These are phyloP conservation scores for Candida pseudoviswanathii DNA, from an alignment of 1,139 yeast genomes.

Conservation along the genomic window DNA sequence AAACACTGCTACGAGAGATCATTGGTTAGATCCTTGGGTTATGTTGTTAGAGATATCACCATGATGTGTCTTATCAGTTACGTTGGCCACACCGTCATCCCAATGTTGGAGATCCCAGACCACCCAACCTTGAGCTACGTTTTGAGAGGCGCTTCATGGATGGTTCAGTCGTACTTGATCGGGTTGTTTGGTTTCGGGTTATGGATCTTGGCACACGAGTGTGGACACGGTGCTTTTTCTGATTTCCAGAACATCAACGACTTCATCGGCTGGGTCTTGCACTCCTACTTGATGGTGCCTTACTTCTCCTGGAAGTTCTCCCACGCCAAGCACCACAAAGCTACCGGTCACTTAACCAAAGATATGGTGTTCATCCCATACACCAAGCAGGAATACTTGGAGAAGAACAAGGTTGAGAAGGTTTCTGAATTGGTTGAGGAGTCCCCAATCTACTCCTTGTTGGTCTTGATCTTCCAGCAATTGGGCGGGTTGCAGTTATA, in stretches of 20 bases:
- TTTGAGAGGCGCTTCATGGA: constrained; percentile 42
- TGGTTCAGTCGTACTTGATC: constrained; percentile 43
- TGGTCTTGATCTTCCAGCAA: constrained; percentile 65
- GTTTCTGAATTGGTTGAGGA: constrained; percentile 69
- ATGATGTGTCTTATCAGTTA: constrained; percentile 54
- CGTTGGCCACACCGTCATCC: constrained; percentile 55
- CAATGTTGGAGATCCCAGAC: constrained; percentile 27
- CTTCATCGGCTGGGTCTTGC: constrained; percentile 79
- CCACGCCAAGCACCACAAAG: constrained; percentile 86
- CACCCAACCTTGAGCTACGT: constrained; percentile 24
- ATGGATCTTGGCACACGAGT: constrained; percentile 89
- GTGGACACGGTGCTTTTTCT: constrained; percentile 86
- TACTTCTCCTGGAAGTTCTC: constrained; percentile 85
- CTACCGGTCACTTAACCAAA: constrained; percentile 77
- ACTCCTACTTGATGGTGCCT: constrained; percentile 77
- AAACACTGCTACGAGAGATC: constrained; percentile 74
- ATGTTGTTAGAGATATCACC: constrained; percentile 65
- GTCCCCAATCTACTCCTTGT: constrained; percentile 66
- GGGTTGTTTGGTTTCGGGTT: constrained; percentile 77
- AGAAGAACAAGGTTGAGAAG: constrained; percentile 38
- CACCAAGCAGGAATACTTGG: constrained; percentile 57
- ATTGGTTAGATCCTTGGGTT: constrained; percentile 55
- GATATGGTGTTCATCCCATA: constrained; percentile 85
- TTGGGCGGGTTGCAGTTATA: constrained; percentile 74
- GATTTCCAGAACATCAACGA: constrained; percentile 72